Conservation (phyloP, 441 rosid genomes). For the Populus hybrid region DNA sequence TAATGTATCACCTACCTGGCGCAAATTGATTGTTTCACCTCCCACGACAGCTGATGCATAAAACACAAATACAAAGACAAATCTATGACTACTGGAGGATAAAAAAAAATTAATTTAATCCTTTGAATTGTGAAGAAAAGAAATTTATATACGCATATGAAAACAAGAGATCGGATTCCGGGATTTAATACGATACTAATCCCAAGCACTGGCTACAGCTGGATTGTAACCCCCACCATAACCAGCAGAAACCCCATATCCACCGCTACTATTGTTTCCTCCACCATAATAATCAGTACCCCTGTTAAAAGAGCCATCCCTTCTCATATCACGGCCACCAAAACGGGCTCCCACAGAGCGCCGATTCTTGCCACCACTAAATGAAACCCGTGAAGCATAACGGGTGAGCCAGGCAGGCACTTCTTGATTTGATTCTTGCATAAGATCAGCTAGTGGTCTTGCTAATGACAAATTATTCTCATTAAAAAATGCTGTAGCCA, state of each 20-base stretch:
- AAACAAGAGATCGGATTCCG: constrained; percentile 17
- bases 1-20: background rate
- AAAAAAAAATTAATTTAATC: constrained; percentile 5
- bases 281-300: constrained; percentile 40
- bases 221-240: constrained; percentile 45
- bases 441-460: constrained; percentile 58
- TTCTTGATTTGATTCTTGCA: constrained; percentile 94
- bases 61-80: background rate
- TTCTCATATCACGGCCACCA: constrained; percentile 64
- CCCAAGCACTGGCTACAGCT: constrained; percentile 78
- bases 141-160: constrained; percentile 21
- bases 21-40: background rate
- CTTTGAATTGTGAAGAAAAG: constrained; percentile 8
- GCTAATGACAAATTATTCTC: constrained; percentile 78
- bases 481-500: constrained; percentile 89
- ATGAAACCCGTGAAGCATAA: constrained; percentile 57
- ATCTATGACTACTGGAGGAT: background rate
- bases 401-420: constrained; percentile 86
- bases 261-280: constrained; percentile 38
- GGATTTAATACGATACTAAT: constrained; percentile 33
- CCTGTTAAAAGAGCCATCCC: constrained; percentile 44
- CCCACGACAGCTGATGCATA: background rate
- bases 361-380: constrained; percentile 41
- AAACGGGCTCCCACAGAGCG: constrained; percentile 69
- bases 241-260: constrained; percentile 39